phyloP scores from a whole-genome alignment of 805 yeast genomes.

The Nakazawaea siamensis region DNA sequence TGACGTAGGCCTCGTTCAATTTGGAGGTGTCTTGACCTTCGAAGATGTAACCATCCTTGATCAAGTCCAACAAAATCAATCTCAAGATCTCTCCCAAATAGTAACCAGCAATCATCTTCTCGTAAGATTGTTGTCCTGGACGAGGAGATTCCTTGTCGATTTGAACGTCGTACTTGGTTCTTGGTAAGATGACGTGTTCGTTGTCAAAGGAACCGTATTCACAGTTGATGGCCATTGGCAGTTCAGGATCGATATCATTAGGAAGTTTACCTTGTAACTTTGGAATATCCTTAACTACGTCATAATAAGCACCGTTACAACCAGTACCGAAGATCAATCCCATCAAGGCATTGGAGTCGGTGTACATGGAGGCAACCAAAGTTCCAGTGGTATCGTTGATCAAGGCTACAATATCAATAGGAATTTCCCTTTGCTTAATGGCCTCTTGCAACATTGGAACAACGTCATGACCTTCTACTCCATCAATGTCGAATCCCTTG shows the following conservation, averaged over 20 bases:
- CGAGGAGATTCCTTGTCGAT: constrained; percentile 87
- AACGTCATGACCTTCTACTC: constrained; percentile 91
- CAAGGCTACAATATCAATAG: constrained; percentile 83
- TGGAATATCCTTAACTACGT: constrained; percentile 60
- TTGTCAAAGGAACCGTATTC: constrained; percentile 98
- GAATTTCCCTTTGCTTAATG: constrained; percentile 52
- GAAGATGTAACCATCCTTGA: constrained; percentile 59
- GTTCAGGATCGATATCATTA: constrained; percentile 50
- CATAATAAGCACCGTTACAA: constrained; percentile 95
- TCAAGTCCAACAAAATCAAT: constrained; percentile 66
- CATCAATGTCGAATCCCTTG: constrained; percentile 90
- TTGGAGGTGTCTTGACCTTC: constrained; percentile 57
- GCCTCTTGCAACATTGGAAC: constrained; percentile 85
- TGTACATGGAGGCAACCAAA: constrained; percentile 87
- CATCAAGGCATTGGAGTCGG: constrained; percentile 83
- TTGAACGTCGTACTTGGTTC: constrained; percentile 77
- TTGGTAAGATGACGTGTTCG: constrained; percentile 75
- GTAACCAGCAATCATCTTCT: constrained; percentile 96
- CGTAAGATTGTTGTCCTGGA: constrained; percentile 93
- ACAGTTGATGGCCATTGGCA: constrained; percentile 94
- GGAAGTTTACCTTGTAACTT: constrained; percentile 69
- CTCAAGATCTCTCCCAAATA: constrained; percentile 91
- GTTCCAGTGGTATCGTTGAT: constrained; percentile 98
- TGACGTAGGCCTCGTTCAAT: constrained; percentile 55
- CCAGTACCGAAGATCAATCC: constrained; percentile 98